These are phyloP conservation scores for Micromonas commoda DNA, from an alignment of 139 green algal genomes.

Conservation along the genomic window DNA sequence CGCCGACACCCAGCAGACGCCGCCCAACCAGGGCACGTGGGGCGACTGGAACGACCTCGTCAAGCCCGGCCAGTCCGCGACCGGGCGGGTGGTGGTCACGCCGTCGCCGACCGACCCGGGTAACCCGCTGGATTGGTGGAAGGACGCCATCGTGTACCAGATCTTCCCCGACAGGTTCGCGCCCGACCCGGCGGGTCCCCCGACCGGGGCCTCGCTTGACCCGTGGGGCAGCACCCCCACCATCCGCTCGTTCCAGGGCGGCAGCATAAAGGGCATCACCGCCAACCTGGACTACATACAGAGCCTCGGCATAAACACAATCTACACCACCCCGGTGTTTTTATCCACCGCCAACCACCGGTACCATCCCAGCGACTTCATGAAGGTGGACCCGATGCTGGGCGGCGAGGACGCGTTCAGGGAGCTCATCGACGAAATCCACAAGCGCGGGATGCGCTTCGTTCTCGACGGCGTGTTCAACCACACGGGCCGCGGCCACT, in stretches of 20 bases:
- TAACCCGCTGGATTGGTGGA: background rate
- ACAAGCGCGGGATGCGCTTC: background rate
- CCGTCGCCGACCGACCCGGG: background rate
- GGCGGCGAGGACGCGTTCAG: slow-evolving; percentile 8
- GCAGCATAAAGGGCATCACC: background rate
- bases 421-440: background rate
- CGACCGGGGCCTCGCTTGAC: background rate
- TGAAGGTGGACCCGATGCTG: slow-evolving; percentile 8
- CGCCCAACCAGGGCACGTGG: too few species aligned
- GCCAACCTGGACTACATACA: background rate
- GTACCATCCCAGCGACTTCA: slow-evolving; percentile 10
- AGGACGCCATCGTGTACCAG: slow-evolving; percentile 5
- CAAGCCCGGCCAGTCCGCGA: too few species aligned
- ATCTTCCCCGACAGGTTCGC: slow-evolving; percentile 10
- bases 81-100: background rate
- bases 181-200: background rate
- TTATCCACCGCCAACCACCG: background rate
- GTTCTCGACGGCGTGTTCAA: slow-evolving; percentile 6
- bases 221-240: background rate
- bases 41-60: too few species aligned
- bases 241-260: background rate
- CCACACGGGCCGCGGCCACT: slow-evolving; percentile 5
- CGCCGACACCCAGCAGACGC: too few species aligned
- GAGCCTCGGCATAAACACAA: background rate
- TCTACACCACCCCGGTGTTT: background rate